These are phyloP conservation scores for Erysimum cheiranthoides DNA, from an alignment of 345 rosid species.

Conservation along the genomic window DNA sequence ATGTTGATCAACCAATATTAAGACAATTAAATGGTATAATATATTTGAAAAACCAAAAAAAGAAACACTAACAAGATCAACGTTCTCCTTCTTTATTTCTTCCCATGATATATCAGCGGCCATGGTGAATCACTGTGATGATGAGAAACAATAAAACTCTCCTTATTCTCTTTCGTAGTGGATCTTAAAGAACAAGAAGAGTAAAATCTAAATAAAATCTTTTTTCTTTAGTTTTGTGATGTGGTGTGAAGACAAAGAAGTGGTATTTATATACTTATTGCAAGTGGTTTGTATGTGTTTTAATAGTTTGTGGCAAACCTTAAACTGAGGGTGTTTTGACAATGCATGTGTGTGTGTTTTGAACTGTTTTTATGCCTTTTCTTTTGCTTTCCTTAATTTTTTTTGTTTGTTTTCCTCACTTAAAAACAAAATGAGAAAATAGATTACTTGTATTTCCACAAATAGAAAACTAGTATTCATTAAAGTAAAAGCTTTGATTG, in stretches of 20 bases:
- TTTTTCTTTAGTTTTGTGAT: slow-evolving; percentile 35
- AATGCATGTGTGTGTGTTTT: slow-evolving; percentile 20
- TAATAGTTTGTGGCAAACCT: slow-evolving; percentile 36
- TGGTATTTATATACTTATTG: slow-evolving; percentile 29
- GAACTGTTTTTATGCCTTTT: slow-evolving; percentile 47
- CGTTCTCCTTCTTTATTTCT: slow-evolving; percentile 45
- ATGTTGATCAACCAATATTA: too few species aligned
- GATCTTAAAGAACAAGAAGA: slow-evolving; percentile 23
- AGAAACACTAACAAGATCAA: slow-evolving; percentile 40
- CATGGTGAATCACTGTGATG: slow-evolving; percentile 27
- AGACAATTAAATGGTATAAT: not conserved
- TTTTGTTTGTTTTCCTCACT: not conserved
- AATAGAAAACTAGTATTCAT: slow-evolving; percentile 15
- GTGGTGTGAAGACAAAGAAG: slow-evolving; percentile 14
- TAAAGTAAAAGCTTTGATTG: too few species aligned
- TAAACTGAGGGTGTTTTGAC: slow-evolving; percentile 38
- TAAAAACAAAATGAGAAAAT: not conserved
- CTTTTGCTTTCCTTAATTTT: slow-evolving; percentile 28
- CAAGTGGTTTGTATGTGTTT: slow-evolving; percentile 5
- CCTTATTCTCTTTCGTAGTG: slow-evolving; percentile 16
- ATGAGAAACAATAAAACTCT: slow-evolving; percentile 9
- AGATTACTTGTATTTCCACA: slow-evolving; percentile 16
- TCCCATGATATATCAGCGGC: slow-evolving; percentile 48
- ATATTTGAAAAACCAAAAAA: not conserved
- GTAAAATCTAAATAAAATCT: not conserved